A percentile compares a stretch with the other conserved stretches of the same genome.
Evolutionary conservation across 345 rosid species (phyloP).

Genomic region (Melaleuca alternifolia): DNA sequence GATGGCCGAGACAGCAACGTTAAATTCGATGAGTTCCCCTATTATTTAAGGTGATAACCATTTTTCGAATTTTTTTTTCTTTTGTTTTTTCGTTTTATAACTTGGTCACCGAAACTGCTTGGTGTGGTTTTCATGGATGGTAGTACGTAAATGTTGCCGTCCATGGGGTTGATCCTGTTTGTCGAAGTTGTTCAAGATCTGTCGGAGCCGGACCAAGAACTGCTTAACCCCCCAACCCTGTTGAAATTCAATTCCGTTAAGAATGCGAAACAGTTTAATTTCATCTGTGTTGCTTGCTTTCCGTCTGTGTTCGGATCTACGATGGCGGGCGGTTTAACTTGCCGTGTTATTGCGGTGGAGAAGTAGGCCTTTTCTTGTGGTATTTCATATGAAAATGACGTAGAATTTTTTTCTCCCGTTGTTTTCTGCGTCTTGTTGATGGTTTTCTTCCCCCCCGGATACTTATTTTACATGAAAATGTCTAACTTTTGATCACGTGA

Average conservation of each 20-base stretch:
- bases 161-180: background rate
- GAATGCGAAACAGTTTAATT: background rate
- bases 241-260: background rate
- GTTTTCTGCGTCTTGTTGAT: background rate
- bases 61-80: background rate
- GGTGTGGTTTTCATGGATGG: background rate
- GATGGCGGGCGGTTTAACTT: background rate
- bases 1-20: conserved; percentile 55
- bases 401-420: background rate
- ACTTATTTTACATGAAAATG: background rate
- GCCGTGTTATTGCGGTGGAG: background rate
- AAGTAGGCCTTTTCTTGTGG: background rate
- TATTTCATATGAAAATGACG: background rate
- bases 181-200: background rate
- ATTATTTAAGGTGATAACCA: conserved; percentile 57
- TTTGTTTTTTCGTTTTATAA: background rate
- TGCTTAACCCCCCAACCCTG: background rate
- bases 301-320: background rate
- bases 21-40: conserved; percentile 84
- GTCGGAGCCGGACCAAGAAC: background rate
- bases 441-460: background rate
- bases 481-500: background rate
- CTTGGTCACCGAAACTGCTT: background rate
- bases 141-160: background rate
- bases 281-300: background rate